phyloP scores from a whole-genome alignment of 2,329 filamentous ascomycete genomes.

The Phialophora tarda region DNA sequence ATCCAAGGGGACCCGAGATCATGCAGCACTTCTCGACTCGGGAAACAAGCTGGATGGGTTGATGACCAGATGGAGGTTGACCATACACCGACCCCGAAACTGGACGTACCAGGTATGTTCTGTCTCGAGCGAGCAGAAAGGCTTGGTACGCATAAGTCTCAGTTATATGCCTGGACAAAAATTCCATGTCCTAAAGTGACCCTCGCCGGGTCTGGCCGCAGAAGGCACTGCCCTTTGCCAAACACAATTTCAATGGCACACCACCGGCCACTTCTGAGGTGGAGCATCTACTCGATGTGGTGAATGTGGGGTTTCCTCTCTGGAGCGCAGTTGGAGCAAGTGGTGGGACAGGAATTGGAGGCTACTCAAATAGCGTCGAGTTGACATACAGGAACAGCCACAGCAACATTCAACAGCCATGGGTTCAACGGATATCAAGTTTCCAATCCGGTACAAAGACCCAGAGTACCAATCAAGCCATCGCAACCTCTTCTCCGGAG shows the following conservation, averaged over 20 bases:
- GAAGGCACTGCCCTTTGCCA: neutral
- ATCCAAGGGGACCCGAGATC: no score
- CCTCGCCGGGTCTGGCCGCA: no score
- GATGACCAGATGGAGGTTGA: no score
- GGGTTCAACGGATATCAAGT: conserved; percentile 20
- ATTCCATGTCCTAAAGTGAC: no score
- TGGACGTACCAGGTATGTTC: no score
- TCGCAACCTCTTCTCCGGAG: conserved; percentile 19
- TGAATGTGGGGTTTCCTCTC: conserved; percentile 5
- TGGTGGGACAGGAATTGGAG: neutral
- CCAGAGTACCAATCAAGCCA: conserved; percentile 33
- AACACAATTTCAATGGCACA: neutral
- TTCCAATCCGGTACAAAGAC: conserved; percentile 29
- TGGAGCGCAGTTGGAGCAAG: conserved; percentile 6
- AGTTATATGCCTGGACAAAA: no score
- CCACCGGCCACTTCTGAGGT: neutral
- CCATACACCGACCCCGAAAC: no score
- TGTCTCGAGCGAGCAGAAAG: no score
- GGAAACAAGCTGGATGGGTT: no score
- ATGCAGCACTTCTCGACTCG: no score
- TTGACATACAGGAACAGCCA: neutral
- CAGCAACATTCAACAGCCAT: conserved; percentile 4
- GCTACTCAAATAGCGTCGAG: neutral
- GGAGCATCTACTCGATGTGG: neutral
- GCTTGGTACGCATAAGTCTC: no score